Percentiles rank a stretch among this genome's conserved stretches.
These are phyloP conservation scores for Aegilops speltoides DNA, from an alignment of 176 grass and related monocot genomes.

Conservation along the genomic window DNA sequence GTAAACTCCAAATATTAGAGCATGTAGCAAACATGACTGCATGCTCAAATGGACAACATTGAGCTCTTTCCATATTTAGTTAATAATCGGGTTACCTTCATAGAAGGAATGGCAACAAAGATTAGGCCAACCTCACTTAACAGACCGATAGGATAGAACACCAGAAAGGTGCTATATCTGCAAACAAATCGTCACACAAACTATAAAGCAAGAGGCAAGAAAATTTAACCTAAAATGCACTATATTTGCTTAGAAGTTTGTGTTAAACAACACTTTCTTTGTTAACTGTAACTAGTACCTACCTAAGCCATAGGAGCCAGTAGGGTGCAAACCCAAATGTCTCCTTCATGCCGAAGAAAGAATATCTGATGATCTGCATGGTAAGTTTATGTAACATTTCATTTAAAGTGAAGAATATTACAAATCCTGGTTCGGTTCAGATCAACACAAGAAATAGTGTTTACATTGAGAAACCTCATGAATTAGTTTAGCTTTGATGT, in stretches of 20 bases:
- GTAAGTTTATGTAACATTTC: not conserved
- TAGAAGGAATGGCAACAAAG: slow-evolving; percentile 38
- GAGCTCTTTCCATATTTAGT: not conserved
- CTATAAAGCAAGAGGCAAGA: too few relatives aligned
- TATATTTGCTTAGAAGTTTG: too few relatives aligned
- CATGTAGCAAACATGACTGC: not conserved
- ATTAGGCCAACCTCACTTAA: slow-evolving; percentile 48
- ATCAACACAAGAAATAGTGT: not conserved
- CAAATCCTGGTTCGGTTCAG: not conserved
- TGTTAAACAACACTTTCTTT: too few relatives aligned
- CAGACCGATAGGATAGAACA: slow-evolving; percentile 47
- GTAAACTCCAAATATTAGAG: not conserved
- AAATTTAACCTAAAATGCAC: too few relatives aligned
- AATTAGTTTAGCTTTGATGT: not conserved
- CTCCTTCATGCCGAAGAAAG: slow-evolving; percentile 94
- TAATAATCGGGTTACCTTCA: slow-evolving; percentile 34
- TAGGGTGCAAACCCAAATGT: slow-evolving; percentile 68
- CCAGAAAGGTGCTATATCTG: slow-evolving; percentile 45
- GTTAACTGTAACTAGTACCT: not conserved
- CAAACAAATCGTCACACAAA: not conserved
- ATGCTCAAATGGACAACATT: not conserved
- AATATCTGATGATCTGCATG: slow-evolving; percentile 81
- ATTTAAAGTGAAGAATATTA: not conserved
- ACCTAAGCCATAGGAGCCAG: slow-evolving; percentile 95
- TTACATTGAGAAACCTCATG: not conserved